These are phyloP conservation scores for Diplodia intermedia DNA, from an alignment of 2,329 filamentous ascomycete genomes.

Conservation along the genomic window DNA sequence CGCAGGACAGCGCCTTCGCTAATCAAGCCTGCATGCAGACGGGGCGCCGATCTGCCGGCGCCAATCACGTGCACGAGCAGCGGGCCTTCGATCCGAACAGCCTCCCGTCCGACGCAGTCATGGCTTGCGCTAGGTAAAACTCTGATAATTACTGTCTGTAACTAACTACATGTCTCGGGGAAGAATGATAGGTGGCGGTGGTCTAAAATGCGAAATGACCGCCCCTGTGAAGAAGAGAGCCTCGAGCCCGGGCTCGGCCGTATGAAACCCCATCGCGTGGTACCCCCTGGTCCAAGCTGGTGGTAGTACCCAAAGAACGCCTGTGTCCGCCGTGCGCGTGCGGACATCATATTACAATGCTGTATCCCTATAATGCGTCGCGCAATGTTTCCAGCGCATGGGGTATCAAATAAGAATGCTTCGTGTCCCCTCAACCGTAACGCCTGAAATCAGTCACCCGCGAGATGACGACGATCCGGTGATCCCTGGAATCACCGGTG, in stretches of 20 bases:
- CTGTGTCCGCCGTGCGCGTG: slow-evolving; percentile 25
- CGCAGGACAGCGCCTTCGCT: slow-evolving; percentile 16
- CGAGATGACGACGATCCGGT: slow-evolving; percentile 7
- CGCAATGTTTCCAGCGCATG: slow-evolving; percentile 29
- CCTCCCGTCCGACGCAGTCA: not conserved
- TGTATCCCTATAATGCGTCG: slow-evolving; percentile 30
- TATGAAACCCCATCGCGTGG: slow-evolving; percentile 15
- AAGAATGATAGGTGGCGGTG: not conserved
- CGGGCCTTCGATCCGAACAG: not conserved
- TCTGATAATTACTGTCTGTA: slow-evolving; percentile 10
- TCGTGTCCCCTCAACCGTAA: slow-evolving; percentile 30
- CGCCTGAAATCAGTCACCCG: slow-evolving; percentile 25
- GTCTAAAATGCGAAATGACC: slow-evolving; percentile 2
- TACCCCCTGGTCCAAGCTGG: slow-evolving; percentile 23
- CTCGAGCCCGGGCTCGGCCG: slow-evolving; percentile 21
- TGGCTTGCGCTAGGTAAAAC: not conserved
- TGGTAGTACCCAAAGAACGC: slow-evolving; percentile 28
- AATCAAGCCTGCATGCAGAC: slow-evolving; percentile 17
- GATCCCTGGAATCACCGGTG: slow-evolving; percentile 28
- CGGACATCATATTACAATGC: slow-evolving; percentile 28
- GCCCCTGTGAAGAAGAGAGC: slow-evolving; percentile 23
- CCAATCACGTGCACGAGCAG: slow-evolving; percentile 12
- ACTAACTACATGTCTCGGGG: slow-evolving; percentile 4
- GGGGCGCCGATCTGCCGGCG: slow-evolving; percentile 26
- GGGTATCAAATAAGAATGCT: slow-evolving; percentile 32